Conservation (phyloP, 2,329 filamentous ascomycete genomes). For the Biscogniauxia mediterranea region DNA sequence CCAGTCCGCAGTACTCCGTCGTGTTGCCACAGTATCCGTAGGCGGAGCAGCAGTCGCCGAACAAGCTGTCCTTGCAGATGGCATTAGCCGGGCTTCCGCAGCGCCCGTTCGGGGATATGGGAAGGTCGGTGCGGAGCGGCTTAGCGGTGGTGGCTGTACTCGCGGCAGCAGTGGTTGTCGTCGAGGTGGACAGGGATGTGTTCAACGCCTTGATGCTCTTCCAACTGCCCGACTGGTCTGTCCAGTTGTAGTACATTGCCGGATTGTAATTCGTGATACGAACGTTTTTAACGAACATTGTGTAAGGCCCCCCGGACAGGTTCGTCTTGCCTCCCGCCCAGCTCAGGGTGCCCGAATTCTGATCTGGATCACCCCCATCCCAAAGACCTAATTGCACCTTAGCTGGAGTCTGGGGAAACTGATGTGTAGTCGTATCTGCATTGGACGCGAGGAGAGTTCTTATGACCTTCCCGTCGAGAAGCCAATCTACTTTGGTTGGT, state of each 20-base stretch:
- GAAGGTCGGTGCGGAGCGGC: conserved; percentile 8
- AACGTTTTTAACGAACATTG: conserved; percentile 18
- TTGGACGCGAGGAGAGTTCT: conserved; percentile 13
- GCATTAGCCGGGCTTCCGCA: conserved; percentile 1
- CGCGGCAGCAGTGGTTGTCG: neutral
- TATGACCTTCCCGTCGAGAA: conserved; percentile 17
- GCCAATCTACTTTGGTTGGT: conserved; percentile 15
- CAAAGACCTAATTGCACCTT: conserved; percentile 21
- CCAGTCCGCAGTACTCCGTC: conserved; percentile 11
- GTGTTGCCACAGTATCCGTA: conserved; percentile 14
- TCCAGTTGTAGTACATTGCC: conserved; percentile 19
- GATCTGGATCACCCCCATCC: conserved; percentile 18
- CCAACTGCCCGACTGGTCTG: conserved; percentile 14
- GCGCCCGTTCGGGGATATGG: conserved; percentile 11
- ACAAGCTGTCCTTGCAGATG: conserved; percentile 11
- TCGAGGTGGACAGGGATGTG: conserved; percentile 3
- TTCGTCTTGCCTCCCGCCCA: conserved; percentile 21
- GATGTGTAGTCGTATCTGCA: conserved; percentile 11
- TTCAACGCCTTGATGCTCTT: conserved; percentile 14
- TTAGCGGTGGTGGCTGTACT: conserved; percentile 3
- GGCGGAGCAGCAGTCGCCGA: conserved; percentile 13
- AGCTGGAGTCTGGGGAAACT: conserved; percentile 19
- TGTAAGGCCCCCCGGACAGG: conserved; percentile 16
- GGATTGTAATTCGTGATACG: conserved; percentile 22
- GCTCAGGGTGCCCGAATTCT: conserved; percentile 12